Evolutionary conservation across 2,329 filamentous ascomycete genomes (phyloP).

Genomic region (Hansfordia pulvinata): DNA sequence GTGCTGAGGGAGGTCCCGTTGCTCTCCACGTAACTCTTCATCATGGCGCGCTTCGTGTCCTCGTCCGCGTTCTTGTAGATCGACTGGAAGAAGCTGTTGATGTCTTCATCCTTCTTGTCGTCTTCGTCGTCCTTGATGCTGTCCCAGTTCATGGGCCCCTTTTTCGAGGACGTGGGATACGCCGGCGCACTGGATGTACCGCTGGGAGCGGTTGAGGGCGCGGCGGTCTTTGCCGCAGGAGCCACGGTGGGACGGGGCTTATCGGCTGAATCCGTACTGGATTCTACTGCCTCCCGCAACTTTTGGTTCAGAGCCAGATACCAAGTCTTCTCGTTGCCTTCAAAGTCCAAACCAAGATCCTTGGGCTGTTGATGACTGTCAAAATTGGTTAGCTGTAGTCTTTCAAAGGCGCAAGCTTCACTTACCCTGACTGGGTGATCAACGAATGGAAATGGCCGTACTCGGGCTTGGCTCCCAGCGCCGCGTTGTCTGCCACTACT

Average conservation of each 20-base stretch:
- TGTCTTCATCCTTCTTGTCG: conserved; percentile 46
- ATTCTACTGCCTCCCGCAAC: conserved; percentile 11
- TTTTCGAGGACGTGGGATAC: conserved; percentile 79
- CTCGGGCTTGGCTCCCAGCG: conserved; percentile 4
- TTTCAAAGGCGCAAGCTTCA: no score
- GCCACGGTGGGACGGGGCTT: conserved; percentile 2
- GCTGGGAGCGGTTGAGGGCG: conserved; percentile 4
- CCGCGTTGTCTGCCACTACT: conserved; percentile 13
- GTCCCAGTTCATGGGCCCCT: conserved; percentile 87
- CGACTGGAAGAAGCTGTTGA: conserved; percentile 81
- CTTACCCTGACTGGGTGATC: conserved; percentile 10
- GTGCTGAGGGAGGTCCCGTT: conserved; percentile 89
- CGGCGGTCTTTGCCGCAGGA: conserved; percentile 3
- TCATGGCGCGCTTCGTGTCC: conserved; percentile 85
- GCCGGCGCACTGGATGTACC: conserved; percentile 25
- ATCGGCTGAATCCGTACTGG: conserved; percentile 2
- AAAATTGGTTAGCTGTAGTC: no score
- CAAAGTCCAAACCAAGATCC: conserved; percentile 8
- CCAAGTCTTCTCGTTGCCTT: conserved; percentile 8
- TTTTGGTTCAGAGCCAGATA: conserved; percentile 9
- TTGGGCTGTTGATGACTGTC: no score
- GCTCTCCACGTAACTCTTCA: conserved; percentile 92
- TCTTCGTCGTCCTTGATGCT: conserved; percentile 41
- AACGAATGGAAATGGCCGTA: conserved; percentile 9
- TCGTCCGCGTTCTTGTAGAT: conserved; percentile 65